Evolutionary conservation across 2,329 filamentous ascomycete species (phyloP).

Genomic region (Cercospora sojina): DNA sequence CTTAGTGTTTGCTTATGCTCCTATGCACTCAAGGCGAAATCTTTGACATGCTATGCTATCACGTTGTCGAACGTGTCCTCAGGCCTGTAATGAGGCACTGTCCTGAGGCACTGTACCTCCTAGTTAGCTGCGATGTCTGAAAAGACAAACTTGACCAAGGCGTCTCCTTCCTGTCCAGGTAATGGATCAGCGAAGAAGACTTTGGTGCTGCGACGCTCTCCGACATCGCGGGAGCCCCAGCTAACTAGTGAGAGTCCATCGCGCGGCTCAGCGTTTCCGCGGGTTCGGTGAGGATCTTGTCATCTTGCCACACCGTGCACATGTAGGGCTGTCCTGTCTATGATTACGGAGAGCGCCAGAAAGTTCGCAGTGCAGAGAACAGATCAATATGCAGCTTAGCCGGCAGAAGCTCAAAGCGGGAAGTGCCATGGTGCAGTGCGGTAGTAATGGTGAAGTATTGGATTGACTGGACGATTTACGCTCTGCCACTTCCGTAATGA

Average conservation of each 20-base stretch:
- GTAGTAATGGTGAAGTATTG: not conserved
- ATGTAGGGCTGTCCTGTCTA: not conserved
- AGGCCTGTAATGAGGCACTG: not conserved
- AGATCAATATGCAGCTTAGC: not conserved
- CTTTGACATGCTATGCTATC: not conserved
- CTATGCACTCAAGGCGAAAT: not conserved
- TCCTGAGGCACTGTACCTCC: not conserved
- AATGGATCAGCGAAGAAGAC: slow-evolving; percentile 9
- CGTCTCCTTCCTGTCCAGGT: not conserved
- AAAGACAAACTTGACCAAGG: not conserved
- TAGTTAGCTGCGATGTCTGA: not conserved
- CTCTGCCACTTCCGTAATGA: slow-evolving; percentile 8
- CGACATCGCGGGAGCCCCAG: slow-evolving; percentile 5
- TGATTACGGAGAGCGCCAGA: not conserved
- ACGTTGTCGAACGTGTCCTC: not conserved
- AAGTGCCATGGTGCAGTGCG: not conserved
- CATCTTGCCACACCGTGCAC: not conserved
- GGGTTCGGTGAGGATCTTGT: not conserved
- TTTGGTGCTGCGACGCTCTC: slow-evolving; percentile 3
- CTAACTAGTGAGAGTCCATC: slow-evolving; percentile 1
- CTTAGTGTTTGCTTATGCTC: not conserved
- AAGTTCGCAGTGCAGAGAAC: not conserved
- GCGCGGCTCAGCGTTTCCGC: not conserved
- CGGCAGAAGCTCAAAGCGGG: not conserved
- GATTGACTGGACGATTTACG: not conserved